phyloP scores from a whole-genome alignment of 257 asterid species.

The Fraxinus americana region DNA sequence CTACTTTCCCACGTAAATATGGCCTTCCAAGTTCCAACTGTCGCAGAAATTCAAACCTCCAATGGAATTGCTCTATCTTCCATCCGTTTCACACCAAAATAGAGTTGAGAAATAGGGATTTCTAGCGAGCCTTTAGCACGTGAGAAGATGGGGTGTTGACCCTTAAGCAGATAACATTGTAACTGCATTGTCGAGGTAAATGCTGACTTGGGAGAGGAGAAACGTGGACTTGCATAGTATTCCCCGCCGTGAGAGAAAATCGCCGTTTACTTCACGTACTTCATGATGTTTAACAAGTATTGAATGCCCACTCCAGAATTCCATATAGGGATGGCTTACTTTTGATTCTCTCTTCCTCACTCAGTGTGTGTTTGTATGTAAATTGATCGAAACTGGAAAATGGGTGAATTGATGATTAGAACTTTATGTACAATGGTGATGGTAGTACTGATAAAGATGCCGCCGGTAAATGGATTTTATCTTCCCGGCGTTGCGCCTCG shows the following conservation, averaged over 20 bases:
- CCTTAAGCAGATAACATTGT: background rate
- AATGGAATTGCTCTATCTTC: too few relatives aligned
- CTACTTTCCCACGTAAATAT: too few relatives aligned
- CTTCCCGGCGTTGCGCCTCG: conserved; percentile 63
- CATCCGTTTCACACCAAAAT: too few relatives aligned
- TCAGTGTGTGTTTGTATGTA: conserved; percentile 16
- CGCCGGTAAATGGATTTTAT: conserved; percentile 47
- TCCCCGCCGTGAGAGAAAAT: background rate
- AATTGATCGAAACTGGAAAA: background rate
- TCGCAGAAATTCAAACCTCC: too few relatives aligned
- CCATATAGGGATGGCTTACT: background rate
- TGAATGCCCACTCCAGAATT: background rate
- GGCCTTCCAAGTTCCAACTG: too few relatives aligned
- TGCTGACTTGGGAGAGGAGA: background rate
- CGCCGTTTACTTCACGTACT: background rate
- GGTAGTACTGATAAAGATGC: conserved; percentile 18
- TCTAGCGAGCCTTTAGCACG: background rate
- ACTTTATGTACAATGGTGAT: background rate
- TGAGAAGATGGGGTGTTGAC: background rate
- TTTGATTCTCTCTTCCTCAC: background rate
- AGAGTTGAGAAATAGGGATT: too few relatives aligned
- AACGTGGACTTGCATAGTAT: background rate
- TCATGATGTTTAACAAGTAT: background rate
- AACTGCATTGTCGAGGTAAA: background rate
- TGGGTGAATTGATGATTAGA: conserved; percentile 24